Percentiles rank a stretch among this genome's conserved stretches.
Evolutionary conservation across 495 filamentous ascomycete genomes (phyloP).

Genomic region (Symbiotaphrina buchneri): DNA sequence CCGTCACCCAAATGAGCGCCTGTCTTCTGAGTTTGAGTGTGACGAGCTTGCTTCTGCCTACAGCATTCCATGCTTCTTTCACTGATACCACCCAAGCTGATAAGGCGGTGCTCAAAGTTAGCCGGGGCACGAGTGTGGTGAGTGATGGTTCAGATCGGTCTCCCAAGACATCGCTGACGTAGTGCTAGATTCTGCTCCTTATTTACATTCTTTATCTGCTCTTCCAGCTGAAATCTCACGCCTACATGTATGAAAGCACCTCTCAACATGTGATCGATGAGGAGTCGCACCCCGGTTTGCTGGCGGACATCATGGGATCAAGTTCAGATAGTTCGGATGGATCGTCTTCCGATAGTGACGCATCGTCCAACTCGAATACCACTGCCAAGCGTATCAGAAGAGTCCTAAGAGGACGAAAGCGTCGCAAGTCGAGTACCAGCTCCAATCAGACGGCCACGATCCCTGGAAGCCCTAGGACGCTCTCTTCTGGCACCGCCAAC

Average conservation of each 20-base stretch:
- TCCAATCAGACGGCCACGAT: constrained; percentile 34
- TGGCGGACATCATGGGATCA: constrained; percentile 57
- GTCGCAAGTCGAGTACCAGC: constrained; percentile 51
- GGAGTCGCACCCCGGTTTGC: constrained; percentile 41
- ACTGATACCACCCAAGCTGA: constrained; percentile 37
- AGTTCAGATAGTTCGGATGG: constrained; percentile 38
- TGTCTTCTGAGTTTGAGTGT: constrained; percentile 78
- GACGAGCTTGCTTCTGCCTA: constrained; percentile 63
- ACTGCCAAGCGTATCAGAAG: constrained; percentile 52
- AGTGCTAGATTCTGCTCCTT: constrained; percentile 40
- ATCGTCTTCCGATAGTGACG: constrained; percentile 35
- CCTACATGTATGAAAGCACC: constrained; percentile 77
- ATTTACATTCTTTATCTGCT: constrained; percentile 71
- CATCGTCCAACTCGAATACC: constrained; percentile 43
- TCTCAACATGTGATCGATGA: constrained; percentile 80
- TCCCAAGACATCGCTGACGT: background rate
- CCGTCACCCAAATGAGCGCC: constrained; percentile 86
- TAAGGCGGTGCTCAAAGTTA: constrained; percentile 50
- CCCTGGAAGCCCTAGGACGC: constrained; percentile 17
- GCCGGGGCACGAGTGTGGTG: constrained; percentile 77
- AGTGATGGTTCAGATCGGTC: constrained; percentile 9
- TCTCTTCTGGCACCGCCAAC: constrained; percentile 13
- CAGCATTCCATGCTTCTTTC: constrained; percentile 82
- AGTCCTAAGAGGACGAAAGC: constrained; percentile 40
- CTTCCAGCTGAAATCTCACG: constrained; percentile 81